These are phyloP conservation scores for Trichoderma atroviride DNA, from an alignment of 2,329 filamentous ascomycete species.

Conservation along the genomic window DNA sequence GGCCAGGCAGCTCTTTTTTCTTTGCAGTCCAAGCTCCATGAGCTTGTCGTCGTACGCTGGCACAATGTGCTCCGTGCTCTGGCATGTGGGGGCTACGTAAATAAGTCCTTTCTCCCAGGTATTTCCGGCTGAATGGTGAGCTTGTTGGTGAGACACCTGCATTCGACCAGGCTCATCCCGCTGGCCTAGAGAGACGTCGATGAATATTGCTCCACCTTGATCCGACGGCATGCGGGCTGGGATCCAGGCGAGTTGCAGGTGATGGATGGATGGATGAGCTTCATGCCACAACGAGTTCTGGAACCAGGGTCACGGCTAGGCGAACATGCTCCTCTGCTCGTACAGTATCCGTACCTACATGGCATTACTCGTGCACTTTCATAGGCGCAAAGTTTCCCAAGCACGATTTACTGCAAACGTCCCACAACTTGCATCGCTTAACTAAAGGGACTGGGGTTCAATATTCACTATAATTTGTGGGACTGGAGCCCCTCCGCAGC, in stretches of 20 bases:
- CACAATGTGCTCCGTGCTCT: conserved; percentile 6
- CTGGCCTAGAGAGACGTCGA: conserved; percentile 11
- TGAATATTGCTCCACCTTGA: conserved; percentile 23
- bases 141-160: conserved; percentile 23
- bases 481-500: conserved; percentile 6
- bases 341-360: background rate
- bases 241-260: conserved; percentile 2
- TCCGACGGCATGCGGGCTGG: conserved; percentile 24
- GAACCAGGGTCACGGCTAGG: conserved; percentile 14
- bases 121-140: conserved; percentile 26
- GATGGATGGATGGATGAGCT: background rate
- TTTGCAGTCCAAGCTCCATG: background rate
- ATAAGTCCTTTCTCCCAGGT: conserved; percentile 12
- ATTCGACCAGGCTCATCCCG: conserved; percentile 18
- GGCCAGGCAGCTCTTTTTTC: conserved; percentile 1
- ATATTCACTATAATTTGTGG: conserved; percentile 19
- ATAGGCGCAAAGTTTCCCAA: background rate
- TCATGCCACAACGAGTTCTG: conserved; percentile 7
- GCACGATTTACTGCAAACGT: conserved; percentile 15
- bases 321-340: background rate
- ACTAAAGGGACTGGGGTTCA: conserved; percentile 11
- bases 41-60: conserved; percentile 5
- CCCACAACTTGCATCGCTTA: conserved; percentile 20
- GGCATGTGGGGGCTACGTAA: conserved; percentile 16
- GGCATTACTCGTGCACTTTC: conserved; percentile 20